These are phyloP conservation scores for Croton laevigatus DNA, from an alignment of 441 rosid genomes.

Conservation along the genomic window DNA sequence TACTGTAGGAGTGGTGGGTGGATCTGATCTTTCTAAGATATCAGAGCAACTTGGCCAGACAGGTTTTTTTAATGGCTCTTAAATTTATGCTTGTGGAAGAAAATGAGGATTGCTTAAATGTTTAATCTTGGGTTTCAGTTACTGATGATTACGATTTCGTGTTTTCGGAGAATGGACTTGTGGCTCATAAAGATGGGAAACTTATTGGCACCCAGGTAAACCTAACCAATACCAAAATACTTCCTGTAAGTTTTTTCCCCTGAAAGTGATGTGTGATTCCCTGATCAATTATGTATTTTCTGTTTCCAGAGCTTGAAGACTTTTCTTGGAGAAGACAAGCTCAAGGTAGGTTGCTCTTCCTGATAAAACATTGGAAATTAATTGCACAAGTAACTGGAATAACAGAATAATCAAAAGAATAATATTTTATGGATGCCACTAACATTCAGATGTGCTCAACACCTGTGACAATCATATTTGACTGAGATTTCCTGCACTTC, in stretches of 20 bases:
- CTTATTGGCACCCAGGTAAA: constrained; percentile 81
- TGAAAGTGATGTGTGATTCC: constrained; percentile 6
- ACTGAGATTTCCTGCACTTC: not conserved
- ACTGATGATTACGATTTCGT: constrained; percentile 77
- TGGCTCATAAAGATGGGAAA: constrained; percentile 88
- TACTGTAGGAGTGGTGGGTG: constrained; percentile 92
- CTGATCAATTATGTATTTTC: constrained; percentile 26
- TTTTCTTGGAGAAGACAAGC: constrained; percentile 78
- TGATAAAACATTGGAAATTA: constrained; percentile 4
- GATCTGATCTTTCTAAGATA: constrained; percentile 88
- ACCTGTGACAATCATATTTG: not conserved
- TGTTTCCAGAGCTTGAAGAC: constrained; percentile 77
- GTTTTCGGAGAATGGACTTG: constrained; percentile 97
- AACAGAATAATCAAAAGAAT: not conserved
- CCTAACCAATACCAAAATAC: constrained; percentile 1
- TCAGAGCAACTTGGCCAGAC: constrained; percentile 90
- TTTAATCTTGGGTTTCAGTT: constrained; percentile 43
- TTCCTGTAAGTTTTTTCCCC: constrained; percentile 9
- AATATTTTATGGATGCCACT: not conserved
- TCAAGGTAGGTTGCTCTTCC: constrained; percentile 50
- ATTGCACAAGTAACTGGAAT: not conserved
- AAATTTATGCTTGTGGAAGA: constrained; percentile 8
- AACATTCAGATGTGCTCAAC: not conserved
- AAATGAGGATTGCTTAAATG: not conserved
- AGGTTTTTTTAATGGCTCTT: constrained; percentile 39